Evolutionary conservation across 2,329 filamentous ascomycete species (phyloP), one percentile per base, ranked within the genome.

Genomic region (Grosmannia clavigera): DNA sequence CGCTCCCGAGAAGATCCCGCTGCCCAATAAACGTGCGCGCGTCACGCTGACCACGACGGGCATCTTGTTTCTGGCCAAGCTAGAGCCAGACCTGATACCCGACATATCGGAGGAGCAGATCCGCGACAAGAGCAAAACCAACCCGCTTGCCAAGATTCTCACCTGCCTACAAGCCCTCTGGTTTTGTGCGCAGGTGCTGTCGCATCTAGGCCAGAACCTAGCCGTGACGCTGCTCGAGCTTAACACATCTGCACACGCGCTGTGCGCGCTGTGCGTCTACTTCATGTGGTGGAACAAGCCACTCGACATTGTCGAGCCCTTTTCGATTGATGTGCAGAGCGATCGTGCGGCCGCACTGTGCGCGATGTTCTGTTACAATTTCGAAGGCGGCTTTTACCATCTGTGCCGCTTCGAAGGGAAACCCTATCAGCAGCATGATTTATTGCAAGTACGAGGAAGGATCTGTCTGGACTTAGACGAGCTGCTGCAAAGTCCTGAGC

Each of bases 141-240:
- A 69, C 56, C 57, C 57, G 2, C 65, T 72, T 25, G 64, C 69
- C 27, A 71, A 71, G 60, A 61, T 64, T 1, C 61, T 74, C 9
- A 68, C 69, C 2, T 65, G 66, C 33, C 38, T 73, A 3, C 73
- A 74, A 63, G 70, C 68, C 1, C 58, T 63, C 27, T 74, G 72
- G 71, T 71, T 74, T 58, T 59, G 70, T 5, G 43, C 71, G 2
- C 70, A 74, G 58, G 64, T 62, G 43, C 60, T 73, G 33, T 68
- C 66, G 14, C 66, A 72, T 3, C 61, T 68, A 12, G 62, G 62
- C 3, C 63, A 70, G 48, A 62, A 65, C 4, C 63, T 73, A 1
- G 68, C 71, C 5, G 57, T 73, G 5, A 68, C 68, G 1, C 65
- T 72, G 7, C 65, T 73, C 14, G 69, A 73, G 56, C 50, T 71